A percentile compares a stretch with the other conserved stretches of the same genome.
Evolutionary conservation across 768 basidiomycete genomes (phyloP).

Genomic region (Agrocybe pediades): DNA sequence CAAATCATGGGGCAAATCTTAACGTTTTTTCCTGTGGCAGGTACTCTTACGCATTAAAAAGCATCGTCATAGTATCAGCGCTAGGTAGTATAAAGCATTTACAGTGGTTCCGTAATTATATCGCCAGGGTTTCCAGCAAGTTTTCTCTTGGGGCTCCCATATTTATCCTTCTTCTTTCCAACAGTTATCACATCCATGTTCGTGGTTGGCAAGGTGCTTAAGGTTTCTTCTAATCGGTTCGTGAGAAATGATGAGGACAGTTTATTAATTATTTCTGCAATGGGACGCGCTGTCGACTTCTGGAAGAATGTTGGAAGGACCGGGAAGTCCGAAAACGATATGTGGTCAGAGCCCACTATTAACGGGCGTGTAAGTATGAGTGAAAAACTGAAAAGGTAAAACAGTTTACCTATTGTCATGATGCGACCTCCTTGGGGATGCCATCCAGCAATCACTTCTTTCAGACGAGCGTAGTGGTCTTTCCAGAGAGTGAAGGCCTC

Average conservation of each 20-base stretch:
- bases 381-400: not conserved
- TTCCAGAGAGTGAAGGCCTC: conserved; percentile 81
- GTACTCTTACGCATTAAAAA: too few species aligned
- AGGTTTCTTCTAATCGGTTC: conserved; percentile 33
- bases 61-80: too few species aligned
- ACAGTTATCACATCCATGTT: conserved; percentile 41
- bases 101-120: conserved; percentile 38
- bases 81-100: too few species aligned
- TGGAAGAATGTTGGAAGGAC: conserved; percentile 40
- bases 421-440: conserved; percentile 42
- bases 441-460: conserved; percentile 58
- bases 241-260: conserved; percentile 48
- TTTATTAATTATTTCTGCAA: conserved; percentile 36
- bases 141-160: conserved; percentile 43
- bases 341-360: conserved; percentile 45
- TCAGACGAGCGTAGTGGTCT: conserved; percentile 64
- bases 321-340: conserved; percentile 50
- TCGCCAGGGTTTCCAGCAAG: conserved; percentile 45
- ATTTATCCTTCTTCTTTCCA: conserved; percentile 39
- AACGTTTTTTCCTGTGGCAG: too few species aligned
- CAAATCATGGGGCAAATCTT: too few species aligned
- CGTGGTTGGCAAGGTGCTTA: conserved; percentile 30
- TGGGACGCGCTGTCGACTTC: conserved; percentile 28
- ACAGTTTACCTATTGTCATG: conserved; percentile 47
- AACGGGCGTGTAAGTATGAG: conserved; percentile 1